Base-by-base conservation (phyloP, 169 alveolate genomes). In the Ichthyophthirius multifiliis region DNA sequence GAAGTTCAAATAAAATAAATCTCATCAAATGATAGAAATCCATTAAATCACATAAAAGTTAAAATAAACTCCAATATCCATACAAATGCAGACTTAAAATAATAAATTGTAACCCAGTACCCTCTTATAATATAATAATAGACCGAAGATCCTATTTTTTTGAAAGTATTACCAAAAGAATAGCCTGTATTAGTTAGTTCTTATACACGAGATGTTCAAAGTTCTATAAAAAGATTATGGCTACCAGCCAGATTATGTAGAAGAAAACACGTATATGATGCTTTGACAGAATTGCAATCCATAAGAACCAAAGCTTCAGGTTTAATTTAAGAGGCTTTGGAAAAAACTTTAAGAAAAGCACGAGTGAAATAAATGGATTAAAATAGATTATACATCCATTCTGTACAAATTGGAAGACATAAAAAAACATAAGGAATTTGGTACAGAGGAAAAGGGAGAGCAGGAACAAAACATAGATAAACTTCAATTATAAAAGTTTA, bases 391-490 rank as follows among this genome's bases (percentile, higher is more conserved):
- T 76, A 48, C 23, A 47, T 76, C 37, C 76, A 76, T 20, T 62
- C 75, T 48, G 45, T 76, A 20, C 12, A 37, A 12, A 64, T 62
- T 55, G 83, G 83, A 18, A 48, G 76, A 62, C 23, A 62, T 31
- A 76, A 43, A 64, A 76, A 62, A 39, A 48, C 46, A 32, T 55
- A 39, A 46, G 45, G 67, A 34, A 41, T 64, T 13, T 45, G 76
- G 41, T 76, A 45, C 62, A 75, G 62, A 39, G 83, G 76, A 12
- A 76, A 65, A 39, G 83, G 75, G 48, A 76, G 65, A 76, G 41
- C 62, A 15, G 46, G 74, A 55, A 45, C 46, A 10, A 71, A 46
- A 15, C 62, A 48, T 39, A 76, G 83, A 76, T 46, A 62, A 12
- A 76, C 83, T 12, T 45, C 75, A 39, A 39, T 34, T 4, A 62